Percentiles rank a stretch among this genome's conserved stretches.
Conservation (phyloP, 352 stramenopile genomes). For the Phytophthora litchii region DNA sequence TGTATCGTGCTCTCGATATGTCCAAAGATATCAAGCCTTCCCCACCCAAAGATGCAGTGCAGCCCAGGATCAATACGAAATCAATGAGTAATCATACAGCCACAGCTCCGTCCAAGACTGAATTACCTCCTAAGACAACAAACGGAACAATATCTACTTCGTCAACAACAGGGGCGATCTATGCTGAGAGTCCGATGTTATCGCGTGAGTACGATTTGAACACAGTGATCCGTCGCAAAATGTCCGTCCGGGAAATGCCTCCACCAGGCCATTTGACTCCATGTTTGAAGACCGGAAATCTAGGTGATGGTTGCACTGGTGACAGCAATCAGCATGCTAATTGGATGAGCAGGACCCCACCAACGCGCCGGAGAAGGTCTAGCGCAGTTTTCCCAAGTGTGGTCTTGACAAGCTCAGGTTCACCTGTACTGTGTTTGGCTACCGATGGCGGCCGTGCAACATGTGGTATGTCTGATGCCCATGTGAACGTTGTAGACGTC, state of each 20-base stretch:
- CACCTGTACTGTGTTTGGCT: conserved; percentile 61
- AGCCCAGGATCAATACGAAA: conserved; percentile 25
- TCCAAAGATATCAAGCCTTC: conserved; percentile 70
- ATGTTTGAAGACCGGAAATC: conserved; percentile 4
- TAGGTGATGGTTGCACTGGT: background rate
- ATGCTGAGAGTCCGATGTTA: conserved; percentile 42
- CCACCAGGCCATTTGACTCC: conserved; percentile 10
- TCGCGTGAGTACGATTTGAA: conserved; percentile 78
- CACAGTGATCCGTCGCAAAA: conserved; percentile 80
- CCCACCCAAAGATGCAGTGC: conserved; percentile 27
- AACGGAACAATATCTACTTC: conserved; percentile 6
- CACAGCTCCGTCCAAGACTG: background rate
- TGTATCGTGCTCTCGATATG: conserved; percentile 77
- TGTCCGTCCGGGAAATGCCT: conserved; percentile 60
- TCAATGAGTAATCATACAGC: conserved; percentile 4
- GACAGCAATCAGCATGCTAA: conserved; percentile 24
- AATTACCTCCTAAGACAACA: conserved; percentile 3
- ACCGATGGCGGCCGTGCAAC: conserved; percentile 55
- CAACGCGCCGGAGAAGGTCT: conserved; percentile 28
- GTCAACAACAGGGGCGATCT: conserved; percentile 8
- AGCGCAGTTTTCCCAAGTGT: conserved; percentile 31
- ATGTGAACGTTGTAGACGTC: conserved; percentile 50
- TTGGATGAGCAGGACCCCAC: conserved; percentile 35
- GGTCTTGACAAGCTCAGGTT: conserved; percentile 28
- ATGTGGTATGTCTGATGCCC: conserved; percentile 52